These are phyloP conservation scores for Lepidium aucheri DNA, from an alignment of 345 rosid genomes.

Conservation along the genomic window DNA sequence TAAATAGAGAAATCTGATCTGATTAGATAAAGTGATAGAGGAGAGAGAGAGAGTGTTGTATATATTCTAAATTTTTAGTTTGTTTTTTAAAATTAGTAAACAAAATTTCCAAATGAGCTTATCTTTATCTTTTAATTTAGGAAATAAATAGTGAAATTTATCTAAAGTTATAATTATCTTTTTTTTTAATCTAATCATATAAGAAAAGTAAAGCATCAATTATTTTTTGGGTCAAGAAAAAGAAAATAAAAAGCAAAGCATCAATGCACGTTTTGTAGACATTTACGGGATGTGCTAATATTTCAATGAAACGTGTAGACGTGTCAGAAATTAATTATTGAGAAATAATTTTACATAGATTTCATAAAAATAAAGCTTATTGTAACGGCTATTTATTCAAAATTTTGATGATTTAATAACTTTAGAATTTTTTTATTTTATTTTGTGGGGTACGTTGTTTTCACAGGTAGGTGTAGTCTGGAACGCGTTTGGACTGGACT, in stretches of 20 bases:
- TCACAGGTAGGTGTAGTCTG: conserved; percentile 3
- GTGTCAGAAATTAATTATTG: neutral
- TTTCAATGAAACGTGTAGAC: conserved; percentile 16
- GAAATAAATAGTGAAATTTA: neutral
- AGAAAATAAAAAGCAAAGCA: neutral
- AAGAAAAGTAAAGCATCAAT: too few relatives aligned
- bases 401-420: too few relatives aligned
- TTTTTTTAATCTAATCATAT: neutral
- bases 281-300: neutral
- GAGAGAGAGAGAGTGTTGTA: neutral
- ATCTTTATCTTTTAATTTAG: neutral
- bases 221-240: neutral
- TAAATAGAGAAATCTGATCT: neutral
- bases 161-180: neutral
- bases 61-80: neutral
- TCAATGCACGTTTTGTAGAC: conserved; percentile 19
- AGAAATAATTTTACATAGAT: too few relatives aligned
- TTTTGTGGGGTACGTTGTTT: neutral
- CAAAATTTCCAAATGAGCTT: neutral
- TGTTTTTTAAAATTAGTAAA: neutral
- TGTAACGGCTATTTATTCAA: too few relatives aligned
- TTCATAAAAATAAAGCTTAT: too few relatives aligned
- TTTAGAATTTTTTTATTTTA: neutral
- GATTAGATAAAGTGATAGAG: neutral
- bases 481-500: neutral